phyloP scores from a whole-genome alignment of 305 asterid genomes.

The Fraxinus greggii region DNA sequence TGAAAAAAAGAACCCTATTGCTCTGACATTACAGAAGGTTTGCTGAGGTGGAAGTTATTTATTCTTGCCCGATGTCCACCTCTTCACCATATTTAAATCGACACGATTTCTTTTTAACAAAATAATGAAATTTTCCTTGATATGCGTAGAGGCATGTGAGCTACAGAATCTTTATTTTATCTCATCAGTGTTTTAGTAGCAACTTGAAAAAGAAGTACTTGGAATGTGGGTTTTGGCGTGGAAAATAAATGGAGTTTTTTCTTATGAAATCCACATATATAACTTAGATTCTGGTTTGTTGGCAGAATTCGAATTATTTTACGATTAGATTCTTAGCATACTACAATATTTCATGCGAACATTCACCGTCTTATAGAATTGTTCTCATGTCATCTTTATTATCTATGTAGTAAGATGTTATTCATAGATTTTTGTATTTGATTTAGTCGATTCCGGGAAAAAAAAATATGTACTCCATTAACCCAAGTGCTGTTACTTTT shows the following conservation, averaged over 20 bases:
- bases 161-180: not conserved
- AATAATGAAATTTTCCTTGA: not conserved
- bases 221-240: not conserved
- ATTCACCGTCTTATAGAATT: too few relatives aligned
- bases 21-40: not conserved
- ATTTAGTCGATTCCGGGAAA: not conserved
- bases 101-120: not conserved
- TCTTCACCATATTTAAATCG: not conserved
- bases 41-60: not conserved
- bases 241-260: not conserved
- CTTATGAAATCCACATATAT: not conserved
- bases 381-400: not conserved
- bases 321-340: too few relatives aligned
- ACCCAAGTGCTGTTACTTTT: not conserved
- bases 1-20: not conserved
- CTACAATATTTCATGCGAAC: too few relatives aligned
- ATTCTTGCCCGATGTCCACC: not conserved
- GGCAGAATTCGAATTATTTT: not conserved
- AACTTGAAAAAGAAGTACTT: not conserved
- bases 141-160: not conserved
- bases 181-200: not conserved
- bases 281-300: not conserved
- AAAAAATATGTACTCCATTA: not conserved
- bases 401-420: not conserved
- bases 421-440: not conserved